Base-by-base conservation (phyloP, 768 basidiomycete genomes). In the Suillus lakei region DNA sequence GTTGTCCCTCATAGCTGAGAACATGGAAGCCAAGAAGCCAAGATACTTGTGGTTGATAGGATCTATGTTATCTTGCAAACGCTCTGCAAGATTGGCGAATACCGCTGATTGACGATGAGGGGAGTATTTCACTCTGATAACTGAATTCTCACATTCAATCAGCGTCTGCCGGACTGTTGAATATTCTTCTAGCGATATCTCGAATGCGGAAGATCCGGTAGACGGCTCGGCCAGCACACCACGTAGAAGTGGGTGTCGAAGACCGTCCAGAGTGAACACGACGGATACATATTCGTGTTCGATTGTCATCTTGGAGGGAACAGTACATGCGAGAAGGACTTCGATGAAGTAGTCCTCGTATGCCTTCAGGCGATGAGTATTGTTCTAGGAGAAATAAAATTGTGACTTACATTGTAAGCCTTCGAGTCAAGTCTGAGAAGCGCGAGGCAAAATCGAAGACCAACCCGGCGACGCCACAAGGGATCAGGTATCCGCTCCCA, bases 261-360 rank as follows among this genome's bases (percentile, higher is more conserved):
- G 72, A 43, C 82, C 80, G 63, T 87, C 88, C n/a, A 88, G 78
- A 10, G 85, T 82, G 39, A 92, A 77, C n/a, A 93, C 69, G 32
- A 83, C 71, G 3, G 84, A 78, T 12, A 85, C 73, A 66, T 87
- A 92, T 65, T 88, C 83, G 63, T 85, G 84, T 72, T 91, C 90
- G 30, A 86, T 79, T 0, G 83, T 84, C 28, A 83, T 68, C 55
- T 80, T 75, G 32, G 77, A 74, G 1, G 86, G 82, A 8, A 85
- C 83, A 16, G 90, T 69, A 9, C 83, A 81, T 64, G 83, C 78
- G 38, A 91, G 76, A 28, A 92, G 73, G 10, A 86, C 79, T 18
- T 84, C 77, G 5, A 91, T 68, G 70, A 88, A 91, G 1, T 79
- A 76, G 46, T 87, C 81, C 67, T 79, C 77, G 54, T 81, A 74